phyloP scores from a whole-genome alignment of 2,329 filamentous ascomycete species.

The Aspergillus sojae region DNA sequence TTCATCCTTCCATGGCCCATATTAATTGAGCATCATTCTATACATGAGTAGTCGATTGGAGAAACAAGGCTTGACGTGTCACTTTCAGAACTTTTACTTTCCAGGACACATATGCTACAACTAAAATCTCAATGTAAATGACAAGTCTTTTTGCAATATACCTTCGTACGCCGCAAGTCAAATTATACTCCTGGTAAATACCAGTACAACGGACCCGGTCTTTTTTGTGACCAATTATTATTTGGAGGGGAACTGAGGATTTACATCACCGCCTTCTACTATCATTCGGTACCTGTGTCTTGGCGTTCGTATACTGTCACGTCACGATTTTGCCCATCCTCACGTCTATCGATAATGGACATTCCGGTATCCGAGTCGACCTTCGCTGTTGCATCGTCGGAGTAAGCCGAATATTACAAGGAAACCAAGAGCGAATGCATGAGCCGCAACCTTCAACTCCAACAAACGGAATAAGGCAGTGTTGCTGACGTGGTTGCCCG shows the following conservation, averaged over 20 bases:
- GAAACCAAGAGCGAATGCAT: not conserved
- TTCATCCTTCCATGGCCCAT: not conserved
- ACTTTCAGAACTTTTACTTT: not conserved
- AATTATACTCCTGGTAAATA: not conserved
- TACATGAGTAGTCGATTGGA: not conserved
- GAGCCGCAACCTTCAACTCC: not conserved
- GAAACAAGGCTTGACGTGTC: slow-evolving; percentile 7
- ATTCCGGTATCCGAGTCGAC: not conserved
- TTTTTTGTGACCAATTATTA: not conserved
- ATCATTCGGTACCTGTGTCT: not conserved
- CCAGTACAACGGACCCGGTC: not conserved
- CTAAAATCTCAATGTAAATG: not conserved
- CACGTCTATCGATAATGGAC: not conserved
- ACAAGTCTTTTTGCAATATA: not conserved
- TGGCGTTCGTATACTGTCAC: not conserved
- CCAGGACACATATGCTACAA: not conserved
- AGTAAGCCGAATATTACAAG: not conserved
- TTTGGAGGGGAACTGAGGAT: not conserved
- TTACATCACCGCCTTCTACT: slow-evolving; percentile 2
- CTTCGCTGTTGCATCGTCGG: not conserved
- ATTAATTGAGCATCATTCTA: not conserved
- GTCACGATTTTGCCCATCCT: not conserved
- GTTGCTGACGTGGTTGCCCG: not conserved
- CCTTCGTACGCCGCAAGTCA: not conserved
- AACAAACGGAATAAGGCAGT: not conserved